Base-by-base conservation (phyloP, 208 protist genomes). In the Trichomonas tenax region DNA sequence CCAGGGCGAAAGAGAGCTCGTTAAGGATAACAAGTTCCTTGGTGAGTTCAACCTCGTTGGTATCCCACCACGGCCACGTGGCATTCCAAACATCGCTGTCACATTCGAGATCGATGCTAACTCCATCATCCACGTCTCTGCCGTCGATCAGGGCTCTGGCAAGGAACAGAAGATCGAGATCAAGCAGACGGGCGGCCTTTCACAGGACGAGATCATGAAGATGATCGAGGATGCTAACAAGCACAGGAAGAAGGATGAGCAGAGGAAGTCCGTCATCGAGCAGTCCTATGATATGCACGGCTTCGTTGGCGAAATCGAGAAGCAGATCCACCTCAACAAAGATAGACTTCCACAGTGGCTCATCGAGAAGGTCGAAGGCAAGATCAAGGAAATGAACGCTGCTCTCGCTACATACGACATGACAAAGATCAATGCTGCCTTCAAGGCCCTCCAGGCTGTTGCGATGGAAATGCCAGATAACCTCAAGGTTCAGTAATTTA, bases 1-100 rank as follows among this genome's bases (percentile, higher is more conserved):
- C 95, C 98, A 99, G 97, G 98, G 98, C 63, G 98, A 99, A 97
- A 97, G 98, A 63, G 97, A 98, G 51, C 98, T 99, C 97, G 97
- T 98, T 2, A 96, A 72, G 26, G 97, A 98, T 96, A 99, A 99
- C 97, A 98, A 98, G 96, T 72, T 98, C 6, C 97, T 99, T 0
- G 98, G 98, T 40, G 63, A 97, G 81, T 99, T 99, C 96, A 97
- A 98, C 6, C 97, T 99, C 0, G 82, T 97, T 41, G 97, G 97
- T 31, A 98, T 98, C 88, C 97, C 97, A 40, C 98, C 98, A 21
- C 97, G 97, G 0, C 98, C 98, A 31, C 97, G 97, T 48, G 98
- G 98, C 88, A 96, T 97, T 8, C 98, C 98, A 36, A 97, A 98
- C 96, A 98, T 98, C 46, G 98, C 98, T 96, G 98, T 98, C 38